Evolutionary conservation across 345 rosid genomes (phyloP).

Genomic region (Lepidium sativum): DNA sequence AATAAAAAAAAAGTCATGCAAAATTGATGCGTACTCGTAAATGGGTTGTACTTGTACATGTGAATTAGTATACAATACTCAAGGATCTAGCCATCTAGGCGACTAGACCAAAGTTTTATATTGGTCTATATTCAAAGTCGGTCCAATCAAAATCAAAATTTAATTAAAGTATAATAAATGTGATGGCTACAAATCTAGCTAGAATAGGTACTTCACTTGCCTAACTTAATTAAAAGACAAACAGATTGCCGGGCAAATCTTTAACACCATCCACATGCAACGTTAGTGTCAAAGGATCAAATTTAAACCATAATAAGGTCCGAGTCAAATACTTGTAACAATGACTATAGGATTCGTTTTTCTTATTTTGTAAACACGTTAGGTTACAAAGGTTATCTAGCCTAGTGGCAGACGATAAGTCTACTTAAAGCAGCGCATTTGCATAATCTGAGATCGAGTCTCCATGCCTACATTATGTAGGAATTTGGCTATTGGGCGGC

Average conservation of each 20-base stretch:
- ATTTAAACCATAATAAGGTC: neutral
- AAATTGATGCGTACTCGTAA: slow-evolving; percentile 14
- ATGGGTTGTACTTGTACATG: slow-evolving; percentile 6
- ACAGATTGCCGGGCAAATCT: slow-evolving; percentile 7
- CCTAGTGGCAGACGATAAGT: too few relatives aligned
- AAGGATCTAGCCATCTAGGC: neutral
- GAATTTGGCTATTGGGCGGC: too few relatives aligned
- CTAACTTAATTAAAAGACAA: slow-evolving; percentile 18
- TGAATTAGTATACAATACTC: neutral
- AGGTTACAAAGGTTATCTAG: too few relatives aligned
- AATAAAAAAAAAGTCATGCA: slow-evolving; percentile 21
- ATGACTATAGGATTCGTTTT: too few relatives aligned
- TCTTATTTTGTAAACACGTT: too few relatives aligned
- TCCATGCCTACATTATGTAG: too few relatives aligned
- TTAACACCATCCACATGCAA: slow-evolving; percentile 12
- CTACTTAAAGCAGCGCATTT: too few relatives aligned
- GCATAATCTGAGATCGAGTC: too few relatives aligned
- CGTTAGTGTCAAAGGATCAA: neutral
- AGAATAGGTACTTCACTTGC: slow-evolving; percentile 15
- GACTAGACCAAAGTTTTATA: slow-evolving; percentile 10
- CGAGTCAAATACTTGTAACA: neutral
- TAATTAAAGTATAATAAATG: neutral
- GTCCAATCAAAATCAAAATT: slow-evolving; percentile 12
- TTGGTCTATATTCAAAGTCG: slow-evolving; percentile 8
- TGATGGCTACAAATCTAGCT: slow-evolving; percentile 5